Base-by-base conservation (phyloP, 768 basidiomycete genomes). In the Russula virescens region DNA sequence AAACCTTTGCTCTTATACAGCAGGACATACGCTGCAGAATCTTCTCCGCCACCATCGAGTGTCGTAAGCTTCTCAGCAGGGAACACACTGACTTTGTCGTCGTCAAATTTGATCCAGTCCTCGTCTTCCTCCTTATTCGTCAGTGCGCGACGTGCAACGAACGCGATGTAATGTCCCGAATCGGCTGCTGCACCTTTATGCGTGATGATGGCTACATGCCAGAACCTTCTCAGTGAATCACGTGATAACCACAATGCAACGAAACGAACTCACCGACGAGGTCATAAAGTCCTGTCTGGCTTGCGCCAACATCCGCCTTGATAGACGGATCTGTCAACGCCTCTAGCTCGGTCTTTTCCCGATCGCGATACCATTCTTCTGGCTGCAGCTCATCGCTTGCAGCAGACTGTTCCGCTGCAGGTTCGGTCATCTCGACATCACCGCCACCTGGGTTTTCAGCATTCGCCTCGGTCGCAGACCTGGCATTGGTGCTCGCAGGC, bases 111-210 rank as follows among this genome's bases (percentile, higher is more conserved):
- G 77, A 89, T 91, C 96, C 96, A 91, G 70, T 89, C 88, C 64
- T 89, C 87, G 53, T 91, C 86, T 49, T 85, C 84, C 52, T 86
- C 84, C 45, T 82, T 71, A 42, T 67, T 53, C 9, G 66, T 62
- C 25, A 60, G 40, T 42, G 56, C 50, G 18, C 45, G 55, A 25
- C 56, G 52, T 45, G 54, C 68, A 31, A 88, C 89, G 75, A 88
- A 98, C 1, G 86, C 94, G 25, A 98, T 94, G 71, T 98, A 98
- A 75, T 98, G 96, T 2, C 95, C 96, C 0, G 91, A 85, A 70
- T 98, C 97, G 0, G 97, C 95, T 0, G 88, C 88, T 0, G 94
- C 84, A 13, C 97, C 97, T 74, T 99, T 99, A 81, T 98, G 97
- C 23, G 94, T 96, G 14, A 99, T 86, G 70, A 99, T 89, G 9